phyloP scores from a whole-genome alignment of 345 rosid species.

The Syzygium oleosum region DNA sequence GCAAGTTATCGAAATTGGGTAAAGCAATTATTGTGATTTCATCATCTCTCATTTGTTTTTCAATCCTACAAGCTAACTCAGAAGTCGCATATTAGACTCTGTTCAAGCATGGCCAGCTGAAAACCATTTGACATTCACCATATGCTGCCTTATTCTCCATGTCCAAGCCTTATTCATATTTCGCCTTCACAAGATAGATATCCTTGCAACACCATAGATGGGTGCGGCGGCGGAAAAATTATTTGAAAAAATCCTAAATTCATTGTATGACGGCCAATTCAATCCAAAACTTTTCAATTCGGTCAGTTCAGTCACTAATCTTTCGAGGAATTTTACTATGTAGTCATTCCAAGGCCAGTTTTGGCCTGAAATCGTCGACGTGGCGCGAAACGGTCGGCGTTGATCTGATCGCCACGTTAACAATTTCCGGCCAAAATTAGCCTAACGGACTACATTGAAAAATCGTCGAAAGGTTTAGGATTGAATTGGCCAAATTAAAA shows the following conservation, averaged over 20 bases:
- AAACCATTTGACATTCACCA: not conserved
- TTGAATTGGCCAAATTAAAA: not conserved
- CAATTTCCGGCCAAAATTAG: not conserved
- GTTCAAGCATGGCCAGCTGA: not conserved
- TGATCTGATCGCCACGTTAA: not conserved
- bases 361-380: not conserved
- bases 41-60: not conserved
- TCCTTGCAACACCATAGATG: not conserved
- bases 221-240: not conserved
- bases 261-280: not conserved
- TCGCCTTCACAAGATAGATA: not conserved
- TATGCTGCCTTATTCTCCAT: not conserved
- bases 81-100: not conserved
- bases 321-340: not conserved
- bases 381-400: fast-evolving
- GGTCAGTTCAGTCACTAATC: not conserved
- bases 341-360: not conserved
- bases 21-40: not conserved
- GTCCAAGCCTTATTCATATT: not conserved
- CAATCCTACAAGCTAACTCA: not conserved
- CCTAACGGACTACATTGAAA: fast-evolving
- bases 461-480: not conserved
- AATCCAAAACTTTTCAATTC: not conserved
- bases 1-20: not conserved
- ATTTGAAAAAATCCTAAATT: not conserved